phyloP scores from a whole-genome alignment of 495 filamentous ascomycete species.

The Penicillium salamii region DNA sequence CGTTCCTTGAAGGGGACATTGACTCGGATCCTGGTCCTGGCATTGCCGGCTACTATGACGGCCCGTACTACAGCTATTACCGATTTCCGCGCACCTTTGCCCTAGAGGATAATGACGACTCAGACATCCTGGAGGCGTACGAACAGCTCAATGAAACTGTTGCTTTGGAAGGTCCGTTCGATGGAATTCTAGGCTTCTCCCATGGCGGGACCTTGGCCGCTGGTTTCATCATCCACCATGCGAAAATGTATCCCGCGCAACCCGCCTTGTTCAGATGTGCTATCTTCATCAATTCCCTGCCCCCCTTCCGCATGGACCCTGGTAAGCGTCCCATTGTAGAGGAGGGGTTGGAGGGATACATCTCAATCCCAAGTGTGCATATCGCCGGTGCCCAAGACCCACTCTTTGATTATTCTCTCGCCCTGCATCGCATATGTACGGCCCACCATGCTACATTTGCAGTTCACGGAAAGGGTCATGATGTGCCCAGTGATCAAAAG shows the following conservation, averaged over 20 bases:
- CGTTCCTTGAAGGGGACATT: constrained; percentile 32
- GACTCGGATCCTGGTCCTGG: constrained; percentile 32
- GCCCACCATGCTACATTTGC: constrained; percentile 16
- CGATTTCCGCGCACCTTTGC: constrained; percentile 28
- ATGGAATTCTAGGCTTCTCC: constrained; percentile 38
- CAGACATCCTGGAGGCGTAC: constrained; percentile 28
- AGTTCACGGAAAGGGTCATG: constrained; percentile 32
- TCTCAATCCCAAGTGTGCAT: constrained; percentile 27
- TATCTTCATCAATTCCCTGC: constrained; percentile 34
- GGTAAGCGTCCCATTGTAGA: constrained; percentile 22
- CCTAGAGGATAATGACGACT: constrained; percentile 19
- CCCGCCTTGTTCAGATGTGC: constrained; percentile 31
- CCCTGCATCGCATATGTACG: constrained; percentile 27
- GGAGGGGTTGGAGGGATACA: constrained; percentile 18
- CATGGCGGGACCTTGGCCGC: constrained; percentile 36
- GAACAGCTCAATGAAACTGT: constrained; percentile 29
- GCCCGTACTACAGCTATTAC: constrained; percentile 37
- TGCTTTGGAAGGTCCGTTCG: constrained; percentile 36
- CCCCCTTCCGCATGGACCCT: constrained; percentile 30
- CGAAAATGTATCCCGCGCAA: constrained; percentile 20
- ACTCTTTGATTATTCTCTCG: constrained; percentile 27
- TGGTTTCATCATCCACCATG: constrained; percentile 32
- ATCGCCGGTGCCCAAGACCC: constrained; percentile 29
- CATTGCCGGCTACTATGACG: constrained; percentile 32
- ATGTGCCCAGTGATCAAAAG: constrained; percentile 29